Percentiles rank a stretch among this genome's conserved stretches.
Evolutionary conservation across 345 rosid species (phyloP).

Genomic region (Populus nigra): DNA sequence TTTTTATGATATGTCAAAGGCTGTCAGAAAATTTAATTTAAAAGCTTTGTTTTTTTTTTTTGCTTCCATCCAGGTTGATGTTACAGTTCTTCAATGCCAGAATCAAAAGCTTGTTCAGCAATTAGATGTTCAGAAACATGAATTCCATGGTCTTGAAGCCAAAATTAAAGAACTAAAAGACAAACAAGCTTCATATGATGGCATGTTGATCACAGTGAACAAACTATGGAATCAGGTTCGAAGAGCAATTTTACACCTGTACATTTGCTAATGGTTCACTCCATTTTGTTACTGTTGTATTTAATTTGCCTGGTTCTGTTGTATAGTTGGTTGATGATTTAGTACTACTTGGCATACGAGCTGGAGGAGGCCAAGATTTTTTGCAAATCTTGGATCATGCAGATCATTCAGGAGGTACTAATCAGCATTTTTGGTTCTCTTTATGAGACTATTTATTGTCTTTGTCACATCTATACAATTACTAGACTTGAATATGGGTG

Average conservation of each 20-base stretch:
- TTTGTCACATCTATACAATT: background rate
- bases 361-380: constrained; percentile 54
- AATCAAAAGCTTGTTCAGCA: constrained; percentile 85
- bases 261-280: background rate
- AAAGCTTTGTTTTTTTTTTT: too few relatives aligned
- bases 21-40: too few relatives aligned
- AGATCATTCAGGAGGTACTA: constrained; percentile 50
- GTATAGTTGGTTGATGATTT: constrained; percentile 90
- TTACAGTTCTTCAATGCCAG: constrained; percentile 70
- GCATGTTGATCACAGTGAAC: constrained; percentile 53
- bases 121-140: constrained; percentile 67
- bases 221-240: constrained; percentile 75
- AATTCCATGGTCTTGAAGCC: constrained; percentile 58
- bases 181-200: constrained; percentile 65
- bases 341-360: constrained; percentile 64
- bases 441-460: background rate
- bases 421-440: constrained; percentile 8
- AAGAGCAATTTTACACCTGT: background rate
- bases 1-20: background rate
- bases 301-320: constrained; percentile 7
- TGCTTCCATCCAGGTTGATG: constrained; percentile 53
- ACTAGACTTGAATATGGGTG: background rate
- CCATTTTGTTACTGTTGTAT: background rate
- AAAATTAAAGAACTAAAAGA: constrained; percentile 52
- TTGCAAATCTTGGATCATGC: constrained; percentile 44